These are phyloP conservation scores for Ceratobasidium sp. DNA, from an alignment of 1,284 basidiomycete species.

Conservation along the genomic window DNA sequence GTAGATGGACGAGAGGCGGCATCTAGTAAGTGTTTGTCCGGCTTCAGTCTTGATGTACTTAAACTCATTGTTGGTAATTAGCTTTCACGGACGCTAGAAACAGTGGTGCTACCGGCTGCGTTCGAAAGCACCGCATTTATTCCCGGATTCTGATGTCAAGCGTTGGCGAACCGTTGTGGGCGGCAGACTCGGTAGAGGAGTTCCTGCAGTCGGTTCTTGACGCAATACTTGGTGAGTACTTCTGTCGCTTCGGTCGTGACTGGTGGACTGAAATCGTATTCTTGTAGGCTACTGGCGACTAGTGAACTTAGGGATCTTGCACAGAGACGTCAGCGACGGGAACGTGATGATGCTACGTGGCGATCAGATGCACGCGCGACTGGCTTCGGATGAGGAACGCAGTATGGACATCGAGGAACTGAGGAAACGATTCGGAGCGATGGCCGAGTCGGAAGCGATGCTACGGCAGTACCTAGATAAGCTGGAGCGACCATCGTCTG, in stretches of 20 bases:
- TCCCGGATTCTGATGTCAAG: background rate
- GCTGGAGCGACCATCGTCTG: background rate
- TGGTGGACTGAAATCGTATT: background rate
- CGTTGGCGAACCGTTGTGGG: background rate
- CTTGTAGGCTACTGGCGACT: constrained; percentile 10
- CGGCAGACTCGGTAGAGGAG: background rate
- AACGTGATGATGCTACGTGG: constrained; percentile 13
- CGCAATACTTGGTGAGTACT: constrained; percentile 13
- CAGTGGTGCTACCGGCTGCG: background rate
- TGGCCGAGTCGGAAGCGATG: background rate
- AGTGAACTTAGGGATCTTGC: background rate
- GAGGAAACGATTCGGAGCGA: background rate
- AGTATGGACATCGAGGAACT: background rate
- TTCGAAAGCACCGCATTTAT: background rate
- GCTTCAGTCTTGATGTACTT: no score
- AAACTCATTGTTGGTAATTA: no score
- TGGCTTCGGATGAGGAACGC: background rate
- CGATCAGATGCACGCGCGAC: background rate
- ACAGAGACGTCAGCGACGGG: constrained; percentile 17
- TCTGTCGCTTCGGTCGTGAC: no score
- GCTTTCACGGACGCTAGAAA: no score
- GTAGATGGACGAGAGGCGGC: no score
- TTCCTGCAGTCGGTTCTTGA: background rate
- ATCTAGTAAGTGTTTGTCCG: no score
- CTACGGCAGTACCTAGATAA: background rate